Percentiles rank a stretch among this genome's conserved stretches.
These are phyloP conservation scores for Cutaneotrichosporon spelunceum DNA, from an alignment of 1,284 basidiomycete species.

Conservation along the genomic window DNA sequence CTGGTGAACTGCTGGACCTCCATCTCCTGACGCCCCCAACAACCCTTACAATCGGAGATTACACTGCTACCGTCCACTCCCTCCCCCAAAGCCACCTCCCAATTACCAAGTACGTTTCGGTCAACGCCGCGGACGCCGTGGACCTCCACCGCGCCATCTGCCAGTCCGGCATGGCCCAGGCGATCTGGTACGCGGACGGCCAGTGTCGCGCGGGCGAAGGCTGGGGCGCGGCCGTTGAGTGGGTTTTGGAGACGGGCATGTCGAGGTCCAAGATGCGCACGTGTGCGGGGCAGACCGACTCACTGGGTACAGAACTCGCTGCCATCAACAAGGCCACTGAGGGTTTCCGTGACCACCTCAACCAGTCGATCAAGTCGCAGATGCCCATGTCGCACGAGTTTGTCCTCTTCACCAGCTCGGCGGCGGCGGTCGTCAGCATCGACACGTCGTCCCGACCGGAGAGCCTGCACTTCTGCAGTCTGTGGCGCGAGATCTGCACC, in stretches of 20 bases:
- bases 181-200: slow-evolving; percentile 49
- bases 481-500: slow-evolving; percentile 44
- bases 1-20: slow-evolving; percentile 25
- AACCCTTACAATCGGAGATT: slow-evolving; percentile 29
- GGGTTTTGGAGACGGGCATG: slow-evolving; percentile 38
- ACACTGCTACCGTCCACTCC: slow-evolving; percentile 33
- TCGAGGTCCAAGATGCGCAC: slow-evolving; percentile 47
- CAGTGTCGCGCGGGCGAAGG: slow-evolving; percentile 48
- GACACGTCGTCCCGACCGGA: slow-evolving; percentile 47
- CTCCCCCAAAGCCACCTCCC: slow-evolving; percentile 45
- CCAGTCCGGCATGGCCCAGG: slow-evolving; percentile 24
- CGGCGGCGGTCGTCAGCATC: slow-evolving; percentile 47
- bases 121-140: slow-evolving; percentile 42
- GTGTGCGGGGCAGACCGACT: slow-evolving; percentile 38
- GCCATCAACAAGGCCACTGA: slow-evolving; percentile 49
- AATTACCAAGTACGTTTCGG: slow-evolving; percentile 44
- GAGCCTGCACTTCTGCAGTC: slow-evolving; percentile 39
- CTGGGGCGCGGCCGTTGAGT: slow-evolving; percentile 50
- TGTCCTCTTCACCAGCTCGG: slow-evolving; percentile 47
- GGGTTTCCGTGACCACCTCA: slow-evolving; percentile 43
- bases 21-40: slow-evolving; percentile 35
- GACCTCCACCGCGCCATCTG: slow-evolving; percentile 44
- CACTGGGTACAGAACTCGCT: slow-evolving; percentile 46
- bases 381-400: slow-evolving; percentile 43
- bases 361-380: slow-evolving; percentile 36